Evolutionary conservation across 495 filamentous ascomycete genomes (phyloP).

Genomic region (Jackrogersella minutella): DNA sequence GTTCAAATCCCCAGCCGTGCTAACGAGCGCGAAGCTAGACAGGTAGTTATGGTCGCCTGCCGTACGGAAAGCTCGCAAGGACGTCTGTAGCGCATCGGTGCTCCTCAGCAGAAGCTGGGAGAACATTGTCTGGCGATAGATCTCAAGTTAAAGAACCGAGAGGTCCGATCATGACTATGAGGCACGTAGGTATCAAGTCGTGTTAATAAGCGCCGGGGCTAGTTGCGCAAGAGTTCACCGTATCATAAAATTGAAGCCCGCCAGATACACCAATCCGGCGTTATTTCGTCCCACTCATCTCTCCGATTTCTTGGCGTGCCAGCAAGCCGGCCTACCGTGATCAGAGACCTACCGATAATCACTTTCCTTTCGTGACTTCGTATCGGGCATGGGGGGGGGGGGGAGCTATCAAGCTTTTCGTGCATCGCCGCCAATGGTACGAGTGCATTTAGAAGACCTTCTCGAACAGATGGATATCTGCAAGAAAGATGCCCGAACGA

Average conservation of each 20-base stretch:
- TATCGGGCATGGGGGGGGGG: conserved; percentile 35
- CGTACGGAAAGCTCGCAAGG: background rate
- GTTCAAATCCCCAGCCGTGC: conserved; percentile 1
- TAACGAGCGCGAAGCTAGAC: background rate
- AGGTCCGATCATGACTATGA: background rate
- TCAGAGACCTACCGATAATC: conserved; percentile 30
- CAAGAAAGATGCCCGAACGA: conserved; percentile 11
- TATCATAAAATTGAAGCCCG: conserved; percentile 22
- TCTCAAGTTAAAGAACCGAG: background rate
- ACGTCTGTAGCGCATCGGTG: background rate
- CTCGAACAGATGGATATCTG: conserved; percentile 8
- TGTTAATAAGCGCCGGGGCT: background rate
- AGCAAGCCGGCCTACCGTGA: conserved; percentile 26
- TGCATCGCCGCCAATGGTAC: conserved; percentile 24
- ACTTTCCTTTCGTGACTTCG: conserved; percentile 42
- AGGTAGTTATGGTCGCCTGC: too few species aligned
- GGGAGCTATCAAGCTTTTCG: conserved; percentile 28
- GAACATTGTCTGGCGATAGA: background rate
- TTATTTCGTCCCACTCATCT: conserved; percentile 27
- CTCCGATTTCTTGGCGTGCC: conserved; percentile 33
- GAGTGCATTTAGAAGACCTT: conserved; percentile 10
- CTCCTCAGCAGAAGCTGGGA: background rate
- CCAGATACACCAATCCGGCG: conserved; percentile 25
- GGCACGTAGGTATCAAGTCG: background rate
- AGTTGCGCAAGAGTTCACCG: background rate